Base-by-base conservation (phyloP, 1,284 basidiomycete species). In the Pseudozyma sp. region DNA sequence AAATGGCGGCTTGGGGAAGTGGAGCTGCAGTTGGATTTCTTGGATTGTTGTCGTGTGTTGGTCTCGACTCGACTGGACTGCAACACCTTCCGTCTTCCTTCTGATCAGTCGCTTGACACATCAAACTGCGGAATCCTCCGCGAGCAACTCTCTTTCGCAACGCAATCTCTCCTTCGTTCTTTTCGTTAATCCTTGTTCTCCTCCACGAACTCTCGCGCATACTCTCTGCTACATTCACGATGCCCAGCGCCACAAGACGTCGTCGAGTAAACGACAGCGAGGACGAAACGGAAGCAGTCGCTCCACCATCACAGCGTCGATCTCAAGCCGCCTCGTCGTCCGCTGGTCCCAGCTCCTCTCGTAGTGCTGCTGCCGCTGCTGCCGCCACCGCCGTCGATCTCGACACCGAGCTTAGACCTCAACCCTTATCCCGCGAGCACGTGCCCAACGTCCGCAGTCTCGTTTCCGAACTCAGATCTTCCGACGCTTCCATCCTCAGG, bases 171-270 rank as follows among this genome's bases (percentile, higher is more conserved):
- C 43, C 44, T 24, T 29, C 44, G 31, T 45, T 34, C 43, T 30
- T 11, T 51, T 9, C 31, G 17, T 14, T 29, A 31, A 42, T 4
- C 33, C 14, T 37, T 4, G 35, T n/a, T 11, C 43, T n/a, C 17
- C 49, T 43, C 19, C 30, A 17, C 29, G 17, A 13, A 19, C 19
- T 24, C 43, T 44, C 19, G n/a, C 43, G 9, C 35, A 31, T 7
- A 13, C 30, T 13, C 9, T 2, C 3, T 24, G 7, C 35, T 7
- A 3, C 7, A 17, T 24, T 14, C 45, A 46, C 1, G n/a, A 69
- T 69, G 67, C 57, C 67, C 11, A 52, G 52, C 56, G 42, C 56
- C 24, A 59, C 67, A 48, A 51, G 60, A 7, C 60, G 61, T 34
- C 47, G 55, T 34, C 60, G 67, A 33, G 42, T 70, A 4, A 45